These are phyloP conservation scores for Gaeumannomyces tritici DNA, from an alignment of 2,329 filamentous ascomycete genomes.

Conservation along the genomic window DNA sequence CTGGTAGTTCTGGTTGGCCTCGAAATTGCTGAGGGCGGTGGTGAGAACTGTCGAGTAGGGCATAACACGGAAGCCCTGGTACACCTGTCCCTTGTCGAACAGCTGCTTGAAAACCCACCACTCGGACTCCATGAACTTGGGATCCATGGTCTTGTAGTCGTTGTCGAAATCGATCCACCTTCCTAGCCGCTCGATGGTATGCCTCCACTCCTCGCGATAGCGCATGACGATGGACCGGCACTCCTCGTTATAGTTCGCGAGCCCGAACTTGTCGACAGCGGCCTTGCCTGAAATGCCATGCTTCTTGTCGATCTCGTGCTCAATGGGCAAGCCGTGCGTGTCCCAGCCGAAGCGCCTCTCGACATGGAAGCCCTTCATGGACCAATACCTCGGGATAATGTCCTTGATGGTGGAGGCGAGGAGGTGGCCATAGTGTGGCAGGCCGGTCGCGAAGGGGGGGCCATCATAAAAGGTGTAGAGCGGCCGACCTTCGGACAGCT, in stretches of 20 bases:
- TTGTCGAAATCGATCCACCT: constrained; percentile 98
- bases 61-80: constrained; percentile 87
- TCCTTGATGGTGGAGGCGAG: constrained; percentile 94
- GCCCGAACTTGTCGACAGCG: constrained; percentile 76
- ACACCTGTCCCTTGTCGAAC: constrained; percentile 82
- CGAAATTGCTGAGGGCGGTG: constrained; percentile 86
- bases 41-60: constrained; percentile 87
- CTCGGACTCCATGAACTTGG: constrained; percentile 88
- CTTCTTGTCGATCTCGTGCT: constrained; percentile 97
- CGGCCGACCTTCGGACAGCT: constrained; percentile 72
- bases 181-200: constrained; percentile 78
- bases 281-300: constrained; percentile 75
- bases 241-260: constrained; percentile 86
- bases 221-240: constrained; percentile 91
- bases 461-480: constrained; percentile 95
- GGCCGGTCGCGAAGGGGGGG: constrained; percentile 59
- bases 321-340: constrained; percentile 85
- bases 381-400: constrained; percentile 93
- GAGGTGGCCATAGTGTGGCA: constrained; percentile 57
- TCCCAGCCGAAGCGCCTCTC: constrained; percentile 94
- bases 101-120: constrained; percentile 98
- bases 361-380: constrained; percentile 91
- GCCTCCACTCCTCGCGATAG: constrained; percentile 77
- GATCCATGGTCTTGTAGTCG: constrained; percentile 96
- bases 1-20: constrained; percentile 91